Evolutionary conservation across 2,329 filamentous ascomycete genomes (phyloP), one percentile per base, ranked within the genome.

Genomic region (Thielaviopsis populi): DNA sequence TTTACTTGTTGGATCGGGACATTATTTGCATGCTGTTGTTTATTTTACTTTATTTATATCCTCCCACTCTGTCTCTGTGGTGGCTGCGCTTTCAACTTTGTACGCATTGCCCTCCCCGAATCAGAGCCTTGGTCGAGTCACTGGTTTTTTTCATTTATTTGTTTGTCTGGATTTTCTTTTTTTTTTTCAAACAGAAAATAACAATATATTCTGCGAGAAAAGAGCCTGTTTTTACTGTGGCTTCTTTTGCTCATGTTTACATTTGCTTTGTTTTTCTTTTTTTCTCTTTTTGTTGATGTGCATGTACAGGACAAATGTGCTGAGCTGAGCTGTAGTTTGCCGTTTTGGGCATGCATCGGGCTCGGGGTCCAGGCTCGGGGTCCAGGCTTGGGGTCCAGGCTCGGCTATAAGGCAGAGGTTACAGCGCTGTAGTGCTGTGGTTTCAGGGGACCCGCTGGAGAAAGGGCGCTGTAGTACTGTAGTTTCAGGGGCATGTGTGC

Each of bases 1-100:
- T 37, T 37, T 37, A 30, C 43, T 40, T 62, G 22, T 53, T 53
- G n/a, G 19, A 40, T 50, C 19, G 27, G 48, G 61, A 62, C 54
- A 54, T 54, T 46, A 62, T 48, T 62, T 54, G 46, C 46, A 37
- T 62, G 17, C 22, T 48, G 22, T 17, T 22, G 24, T 61, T 42
- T 46, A 15, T 50, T 59, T 22, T n/a, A n/a, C n/a, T n/a, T 48
- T 59, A 46, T 63, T 59, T 63, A 50, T 27, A 58, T 41, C 50
- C 59, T 62, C 59, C 41, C 59, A 30, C 59, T 33, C 59, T 41
- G n/a, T n/a, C 59, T 33, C 59, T 53, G 19, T 53, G 48, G 48
- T 53, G 48, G 13, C 11, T 33, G 41, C 30, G 30, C 24, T 41
- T 37, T 50, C 17, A 7, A 13, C 15, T 53, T 13, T 50, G 6